Percentiles rank a stretch among this genome's conserved stretches.
Evolutionary conservation across 176 grass and related monocot species (phyloP).

Genomic region (Luzula sylvatica): DNA sequence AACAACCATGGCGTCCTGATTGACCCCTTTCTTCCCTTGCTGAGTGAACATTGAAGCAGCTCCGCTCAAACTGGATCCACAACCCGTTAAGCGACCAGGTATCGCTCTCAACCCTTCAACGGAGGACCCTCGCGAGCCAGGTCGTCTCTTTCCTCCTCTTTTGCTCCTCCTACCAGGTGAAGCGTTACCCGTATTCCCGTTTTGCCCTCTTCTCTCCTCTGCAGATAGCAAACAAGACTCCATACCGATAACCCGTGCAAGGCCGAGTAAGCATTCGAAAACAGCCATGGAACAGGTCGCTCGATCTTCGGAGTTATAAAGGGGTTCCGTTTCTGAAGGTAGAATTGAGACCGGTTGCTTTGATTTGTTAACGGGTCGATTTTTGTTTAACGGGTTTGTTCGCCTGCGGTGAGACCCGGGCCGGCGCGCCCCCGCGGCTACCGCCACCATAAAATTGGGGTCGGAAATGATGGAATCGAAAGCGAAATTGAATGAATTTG

Average conservation of each 20-base stretch:
- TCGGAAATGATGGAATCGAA: constrained; percentile 17
- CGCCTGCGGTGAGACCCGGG: constrained; percentile 19
- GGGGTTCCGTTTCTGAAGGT: constrained; percentile 14
- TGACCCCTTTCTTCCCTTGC: constrained; percentile 87
- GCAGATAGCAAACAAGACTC: constrained; percentile 28
- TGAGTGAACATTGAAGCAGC: constrained; percentile 65
- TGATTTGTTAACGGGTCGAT: constrained; percentile 10
- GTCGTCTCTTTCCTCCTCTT: constrained; percentile 11
- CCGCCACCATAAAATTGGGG: constrained; percentile 21
- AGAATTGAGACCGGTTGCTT: constrained; percentile 10
- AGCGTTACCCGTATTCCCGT: constrained; percentile 18
- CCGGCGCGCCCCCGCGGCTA: constrained; percentile 7
- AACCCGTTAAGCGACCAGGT: constrained; percentile 37
- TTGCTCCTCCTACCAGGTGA: constrained; percentile 17
- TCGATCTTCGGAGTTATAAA: neutral
- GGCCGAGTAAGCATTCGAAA: constrained; percentile 40
- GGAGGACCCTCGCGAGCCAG: constrained; percentile 10
- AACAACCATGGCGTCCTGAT: constrained; percentile 94
- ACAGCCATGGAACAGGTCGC: constrained; percentile 7
- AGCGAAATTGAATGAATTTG: neutral
- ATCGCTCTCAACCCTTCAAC: constrained; percentile 28
- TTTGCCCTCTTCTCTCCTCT: constrained; percentile 19
- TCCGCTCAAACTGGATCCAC: constrained; percentile 32
- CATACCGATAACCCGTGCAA: constrained; percentile 43
- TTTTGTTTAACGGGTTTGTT: constrained; percentile 1